These are phyloP conservation scores for Microcyclosporella mali DNA, from an alignment of 2,329 filamentous ascomycete species.

Conservation along the genomic window DNA sequence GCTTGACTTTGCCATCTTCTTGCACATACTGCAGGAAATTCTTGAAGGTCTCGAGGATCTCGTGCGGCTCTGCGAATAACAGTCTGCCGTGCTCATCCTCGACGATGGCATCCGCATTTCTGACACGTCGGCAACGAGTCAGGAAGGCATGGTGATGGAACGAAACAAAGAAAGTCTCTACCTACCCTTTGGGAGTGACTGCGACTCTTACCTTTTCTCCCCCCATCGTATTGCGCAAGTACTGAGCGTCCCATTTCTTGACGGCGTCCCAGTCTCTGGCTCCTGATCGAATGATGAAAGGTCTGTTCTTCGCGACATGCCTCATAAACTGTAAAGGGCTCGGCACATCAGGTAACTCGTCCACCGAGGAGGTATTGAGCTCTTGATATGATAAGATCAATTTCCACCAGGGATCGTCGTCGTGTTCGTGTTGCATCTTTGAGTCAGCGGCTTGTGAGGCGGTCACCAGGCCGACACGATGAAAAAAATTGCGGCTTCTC, in stretches of 20 bases:
- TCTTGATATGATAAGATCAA: conserved; percentile 67
- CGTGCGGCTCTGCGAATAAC: conserved; percentile 64
- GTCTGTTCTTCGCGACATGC: conserved; percentile 65
- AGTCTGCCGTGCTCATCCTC: conserved; percentile 51
- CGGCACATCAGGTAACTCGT: conserved; percentile 58
- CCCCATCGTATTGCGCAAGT: conserved; percentile 51
- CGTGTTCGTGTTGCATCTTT: no score
- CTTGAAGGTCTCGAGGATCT: conserved; percentile 57
- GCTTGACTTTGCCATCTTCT: conserved; percentile 32
- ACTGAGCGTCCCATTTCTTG: conserved; percentile 56
- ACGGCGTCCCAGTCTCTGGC: conserved; percentile 59
- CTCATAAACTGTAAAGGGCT: conserved; percentile 75
- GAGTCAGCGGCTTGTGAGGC: no score
- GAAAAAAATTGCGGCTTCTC: no score
- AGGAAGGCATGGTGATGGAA: neutral
- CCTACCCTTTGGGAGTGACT: conserved; percentile 65
- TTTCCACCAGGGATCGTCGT: neutral
- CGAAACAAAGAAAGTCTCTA: conserved; percentile 8
- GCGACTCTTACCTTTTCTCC: conserved; percentile 64
- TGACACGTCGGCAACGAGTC: conserved; percentile 33
- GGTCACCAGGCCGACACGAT: no score
- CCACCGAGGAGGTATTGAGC: conserved; percentile 57
- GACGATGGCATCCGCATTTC: conserved; percentile 56
- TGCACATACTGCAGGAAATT: conserved; percentile 58
- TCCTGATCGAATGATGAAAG: conserved; percentile 62